These are phyloP conservation scores for Alternaria postmessia DNA, from an alignment of 2,329 filamentous ascomycete species.

Conservation along the genomic window DNA sequence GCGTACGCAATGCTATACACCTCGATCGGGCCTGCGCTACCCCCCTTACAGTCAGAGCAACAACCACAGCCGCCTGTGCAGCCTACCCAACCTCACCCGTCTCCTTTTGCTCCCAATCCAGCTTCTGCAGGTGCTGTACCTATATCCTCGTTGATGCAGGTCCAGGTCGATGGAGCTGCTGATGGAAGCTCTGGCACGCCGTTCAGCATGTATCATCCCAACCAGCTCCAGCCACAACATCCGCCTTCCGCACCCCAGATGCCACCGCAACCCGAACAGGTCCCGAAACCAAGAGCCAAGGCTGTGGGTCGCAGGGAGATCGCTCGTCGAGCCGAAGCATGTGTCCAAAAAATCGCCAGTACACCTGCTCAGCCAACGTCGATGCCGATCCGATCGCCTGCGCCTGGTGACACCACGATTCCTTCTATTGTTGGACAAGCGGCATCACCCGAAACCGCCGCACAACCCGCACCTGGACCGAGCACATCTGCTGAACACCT, in stretches of 20 bases:
- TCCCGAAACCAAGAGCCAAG: conserved; percentile 56
- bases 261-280: conserved; percentile 28
- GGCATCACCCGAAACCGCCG: conserved; percentile 31
- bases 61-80: conserved; percentile 31
- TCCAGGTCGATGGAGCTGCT: conserved; percentile 41
- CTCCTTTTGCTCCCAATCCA: conserved; percentile 7
- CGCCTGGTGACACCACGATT: conserved; percentile 25
- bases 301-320: conserved; percentile 68
- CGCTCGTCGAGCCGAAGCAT: conserved; percentile 66
- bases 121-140: conserved; percentile 30
- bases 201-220: conserved; percentile 38
- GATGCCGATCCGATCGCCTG: conserved; percentile 48
- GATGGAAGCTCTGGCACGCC: conserved; percentile 29
- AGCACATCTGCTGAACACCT: conserved; percentile 23
- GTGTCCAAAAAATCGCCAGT: conserved; percentile 54
- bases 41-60: conserved; percentile 56
- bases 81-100: conserved; percentile 12
- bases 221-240: conserved; percentile 31
- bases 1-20: conserved; percentile 81
- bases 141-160: conserved; percentile 44
- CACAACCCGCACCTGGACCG: conserved; percentile 4
- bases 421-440: conserved; percentile 18
- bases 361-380: conserved; percentile 38
- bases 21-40: conserved; percentile 69
- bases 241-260: conserved; percentile 24